A percentile compares a stretch with the other conserved stretches of the same genome.
Conservation (phyloP, 441 rosid species). For the Sinapis alba region DNA sequence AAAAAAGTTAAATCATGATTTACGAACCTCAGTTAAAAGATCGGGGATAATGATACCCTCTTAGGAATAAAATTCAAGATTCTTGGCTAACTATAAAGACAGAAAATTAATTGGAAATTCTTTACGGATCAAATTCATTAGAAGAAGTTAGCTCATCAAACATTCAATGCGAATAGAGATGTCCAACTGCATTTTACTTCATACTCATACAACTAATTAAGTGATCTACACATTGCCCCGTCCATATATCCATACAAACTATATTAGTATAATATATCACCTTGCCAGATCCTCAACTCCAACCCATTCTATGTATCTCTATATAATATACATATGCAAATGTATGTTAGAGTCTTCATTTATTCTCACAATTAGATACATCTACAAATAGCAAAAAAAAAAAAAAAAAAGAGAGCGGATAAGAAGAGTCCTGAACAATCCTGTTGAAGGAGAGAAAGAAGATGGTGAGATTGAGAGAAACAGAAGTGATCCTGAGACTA, state of each 20-base stretch:
- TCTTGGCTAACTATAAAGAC: background rate
- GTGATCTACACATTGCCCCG: constrained; percentile 26
- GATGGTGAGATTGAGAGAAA: constrained; percentile 34
- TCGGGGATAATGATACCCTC: no score
- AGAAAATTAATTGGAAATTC: constrained; percentile 2
- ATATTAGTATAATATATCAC: background rate
- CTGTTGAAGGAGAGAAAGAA: background rate
- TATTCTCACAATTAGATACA: background rate
- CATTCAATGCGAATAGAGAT: constrained; percentile 33
- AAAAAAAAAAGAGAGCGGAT: background rate
- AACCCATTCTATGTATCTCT: background rate
- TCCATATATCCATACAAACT: background rate
- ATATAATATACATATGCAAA: background rate
- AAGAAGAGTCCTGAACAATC: background rate
- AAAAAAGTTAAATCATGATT: no score
- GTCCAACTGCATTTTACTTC: constrained; percentile 25
- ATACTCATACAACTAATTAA: constrained; percentile 16
- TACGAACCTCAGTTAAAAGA: no score
- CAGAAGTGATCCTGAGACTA: constrained; percentile 50
- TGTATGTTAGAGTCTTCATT: background rate
- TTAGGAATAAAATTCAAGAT: background rate
- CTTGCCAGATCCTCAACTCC: constrained; percentile 8
- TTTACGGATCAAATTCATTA: constrained; percentile 12
- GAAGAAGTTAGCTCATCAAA: constrained; percentile 9
- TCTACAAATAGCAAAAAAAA: background rate